Evolutionary conservation across 805 yeast species (phyloP).

Genomic region (Lachancea quebecensis): DNA sequence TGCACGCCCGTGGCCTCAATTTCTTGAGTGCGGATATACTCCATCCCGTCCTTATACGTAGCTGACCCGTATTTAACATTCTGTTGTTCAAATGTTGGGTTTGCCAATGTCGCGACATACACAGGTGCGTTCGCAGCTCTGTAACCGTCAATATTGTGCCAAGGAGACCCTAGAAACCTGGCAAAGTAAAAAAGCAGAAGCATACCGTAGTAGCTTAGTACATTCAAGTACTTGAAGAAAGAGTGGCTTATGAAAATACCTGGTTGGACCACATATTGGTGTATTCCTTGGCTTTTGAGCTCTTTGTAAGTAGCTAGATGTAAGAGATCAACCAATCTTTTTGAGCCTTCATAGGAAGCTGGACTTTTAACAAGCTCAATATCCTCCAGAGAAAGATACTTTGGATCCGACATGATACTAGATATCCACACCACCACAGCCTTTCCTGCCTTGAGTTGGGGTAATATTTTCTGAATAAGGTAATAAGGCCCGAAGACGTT

Average conservation of each 20-base stretch:
- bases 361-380: constrained; percentile 57
- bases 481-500: constrained; percentile 96
- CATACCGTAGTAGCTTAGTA: constrained; percentile 84
- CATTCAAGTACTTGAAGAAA: constrained; percentile 66
- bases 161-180: constrained; percentile 72
- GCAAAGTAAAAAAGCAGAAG: constrained; percentile 74
- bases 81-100: constrained; percentile 41
- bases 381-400: constrained; percentile 66
- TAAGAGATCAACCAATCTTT: constrained; percentile 73
- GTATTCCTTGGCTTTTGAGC: constrained; percentile 47
- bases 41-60: constrained; percentile 55
- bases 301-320: constrained; percentile 63
- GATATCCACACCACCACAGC: constrained; percentile 82
- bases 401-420: constrained; percentile 72
- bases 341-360: constrained; percentile 86
- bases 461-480: constrained; percentile 58
- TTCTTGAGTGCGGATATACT: constrained; percentile 48
- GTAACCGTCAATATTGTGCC: constrained; percentile 86
- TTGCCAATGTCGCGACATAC: constrained; percentile 51
- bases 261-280: constrained; percentile 81
- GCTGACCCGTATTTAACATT: constrained; percentile 69
- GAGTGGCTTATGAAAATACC: constrained; percentile 87
- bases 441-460: constrained; percentile 45
- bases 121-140: constrained; percentile 85
- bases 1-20: constrained; percentile 59